Percentiles rank a stretch among this genome's conserved stretches.
Evolutionary conservation across 352 stramenopile genomes (phyloP).

Genomic region (Aphanomyces astaci): DNA sequence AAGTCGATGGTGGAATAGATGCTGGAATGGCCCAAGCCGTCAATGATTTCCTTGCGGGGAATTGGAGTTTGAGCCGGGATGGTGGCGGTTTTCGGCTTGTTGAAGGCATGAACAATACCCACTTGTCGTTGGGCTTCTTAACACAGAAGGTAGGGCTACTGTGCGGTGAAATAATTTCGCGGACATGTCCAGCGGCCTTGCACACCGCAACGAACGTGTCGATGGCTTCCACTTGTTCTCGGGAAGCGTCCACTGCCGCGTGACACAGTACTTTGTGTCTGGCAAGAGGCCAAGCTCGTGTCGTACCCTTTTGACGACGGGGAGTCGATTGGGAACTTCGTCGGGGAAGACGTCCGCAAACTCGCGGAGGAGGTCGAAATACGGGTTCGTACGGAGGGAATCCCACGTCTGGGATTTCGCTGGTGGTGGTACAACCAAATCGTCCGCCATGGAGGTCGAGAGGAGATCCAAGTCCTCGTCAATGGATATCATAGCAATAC

Average conservation of each 20-base stretch:
- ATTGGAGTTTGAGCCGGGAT: conserved; percentile 31
- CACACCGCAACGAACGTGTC: conserved; percentile 7
- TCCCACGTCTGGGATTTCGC: background rate
- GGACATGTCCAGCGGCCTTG: conserved; percentile 15
- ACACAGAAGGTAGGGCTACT: conserved; percentile 29
- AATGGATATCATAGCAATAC: no score
- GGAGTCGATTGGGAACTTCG: background rate
- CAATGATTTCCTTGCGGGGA: conserved; percentile 25
- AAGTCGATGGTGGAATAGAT: conserved; percentile 32
- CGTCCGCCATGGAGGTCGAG: background rate
- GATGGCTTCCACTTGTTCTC: conserved; percentile 25
- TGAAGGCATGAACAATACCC: conserved; percentile 33
- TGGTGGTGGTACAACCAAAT: background rate
- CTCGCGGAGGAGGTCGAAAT: background rate
- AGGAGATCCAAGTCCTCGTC: background rate
- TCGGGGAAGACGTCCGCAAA: background rate
- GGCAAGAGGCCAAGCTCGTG: conserved; percentile 21
- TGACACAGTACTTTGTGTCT: conserved; percentile 2
- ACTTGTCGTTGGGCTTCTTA: conserved; percentile 25
- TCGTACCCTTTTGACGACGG: background rate
- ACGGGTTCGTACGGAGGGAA: background rate
- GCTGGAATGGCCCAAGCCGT: conserved; percentile 28
- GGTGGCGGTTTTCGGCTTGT: conserved; percentile 32
- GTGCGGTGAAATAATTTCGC: conserved; percentile 26
- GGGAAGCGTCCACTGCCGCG: conserved; percentile 24